Base-by-base conservation (phyloP, 257 asterid species). In the Haberlea rhodopensis region DNA sequence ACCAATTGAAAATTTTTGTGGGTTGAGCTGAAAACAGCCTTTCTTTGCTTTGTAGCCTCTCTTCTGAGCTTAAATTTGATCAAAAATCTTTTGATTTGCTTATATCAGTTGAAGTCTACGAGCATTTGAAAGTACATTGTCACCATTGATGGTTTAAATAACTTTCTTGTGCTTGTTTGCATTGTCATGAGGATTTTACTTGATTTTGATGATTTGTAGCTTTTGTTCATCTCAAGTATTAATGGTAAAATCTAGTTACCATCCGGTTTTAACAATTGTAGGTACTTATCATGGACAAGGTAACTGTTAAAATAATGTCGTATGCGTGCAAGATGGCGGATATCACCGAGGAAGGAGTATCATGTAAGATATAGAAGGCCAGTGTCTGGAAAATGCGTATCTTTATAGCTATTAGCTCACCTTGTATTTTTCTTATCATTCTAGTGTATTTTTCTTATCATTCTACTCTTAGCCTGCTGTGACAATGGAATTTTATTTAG, bases 271-370 rank as follows among this genome's bases (percentile, higher is more conserved):
- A 69, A 75, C 72, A 65, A 70, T 53, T 66, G 75, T 81, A 94
- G 99, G 99, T 94, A 71, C 97, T 94, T 77, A 82, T 94, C 72
- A 90, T 94, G 99, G 99, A 94, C 85, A 94, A 80, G 80, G 40
- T 94, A 62, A 94, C 99, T n/a, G 85, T 87, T 72, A 94, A 90
- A 81, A 74, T 94, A 78, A 87, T 94, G 95, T 94, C 99, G 23
- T 79, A 75, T 48, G 77, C 99, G 5, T 94, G 97, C 90, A 94
- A 90, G 90, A 90, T 94, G 99, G 95, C 95, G 24, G 99, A 94
- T 79, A 88, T 88, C 68, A 87, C 96, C 8, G 97, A 94, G 62
- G 99, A 94, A 88, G 99, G 97, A 82, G 94, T 94, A 78, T 90
- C 99, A 84, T 90, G 99, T 94, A 90, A 90, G 97, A 80, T 69